A percentile compares a stretch with the other conserved stretches of the same genome.
Conservation (phyloP, 306 rosid species). For the Carpinus viminea region DNA sequence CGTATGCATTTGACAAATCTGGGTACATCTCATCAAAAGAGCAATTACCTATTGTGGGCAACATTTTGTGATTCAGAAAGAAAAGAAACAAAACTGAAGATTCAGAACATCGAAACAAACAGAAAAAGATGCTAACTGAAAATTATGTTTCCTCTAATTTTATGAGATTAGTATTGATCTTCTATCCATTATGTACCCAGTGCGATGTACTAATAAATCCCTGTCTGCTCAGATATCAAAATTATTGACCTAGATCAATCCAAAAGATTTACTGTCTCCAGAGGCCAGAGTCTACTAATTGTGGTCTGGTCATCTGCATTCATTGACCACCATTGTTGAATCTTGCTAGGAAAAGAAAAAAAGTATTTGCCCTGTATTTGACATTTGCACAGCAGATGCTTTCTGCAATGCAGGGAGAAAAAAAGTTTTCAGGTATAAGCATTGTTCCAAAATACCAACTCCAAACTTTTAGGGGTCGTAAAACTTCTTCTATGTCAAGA, state of each 20-base stretch:
- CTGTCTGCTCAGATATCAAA: neutral
- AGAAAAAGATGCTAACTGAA: neutral
- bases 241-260: neutral
- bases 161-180: neutral
- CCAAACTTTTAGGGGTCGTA: no score
- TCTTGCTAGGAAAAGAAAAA: neutral
- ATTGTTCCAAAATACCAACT: neutral
- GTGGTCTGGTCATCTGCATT: neutral
- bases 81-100: neutral
- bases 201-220: neutral
- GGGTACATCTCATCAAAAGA: neutral
- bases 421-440: neutral
- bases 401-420: neutral
- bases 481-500: neutral
- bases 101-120: neutral
- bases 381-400: neutral
- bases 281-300: neutral
- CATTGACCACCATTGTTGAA: neutral
- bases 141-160: neutral
- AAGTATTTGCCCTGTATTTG: neutral
- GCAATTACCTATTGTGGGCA: neutral
- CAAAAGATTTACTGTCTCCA: neutral
- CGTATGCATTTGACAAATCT: neutral
- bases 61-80: no score
- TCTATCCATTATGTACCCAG: neutral